Base-by-base conservation (phyloP, 352 stramenopile genomes). In the Phytophthora boehmeriae region DNA sequence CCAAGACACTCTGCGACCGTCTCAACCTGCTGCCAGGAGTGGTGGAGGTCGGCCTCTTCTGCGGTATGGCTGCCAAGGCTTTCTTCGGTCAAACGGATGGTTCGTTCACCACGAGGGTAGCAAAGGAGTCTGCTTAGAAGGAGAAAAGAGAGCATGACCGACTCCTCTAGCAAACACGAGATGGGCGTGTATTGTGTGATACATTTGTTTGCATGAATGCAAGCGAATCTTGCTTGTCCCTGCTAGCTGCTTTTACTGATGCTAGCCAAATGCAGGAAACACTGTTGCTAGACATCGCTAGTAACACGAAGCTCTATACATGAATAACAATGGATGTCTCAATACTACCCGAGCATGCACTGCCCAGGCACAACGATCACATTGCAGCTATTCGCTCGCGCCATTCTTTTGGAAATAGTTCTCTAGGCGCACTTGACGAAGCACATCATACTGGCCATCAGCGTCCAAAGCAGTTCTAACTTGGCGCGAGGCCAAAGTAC, bases 11-110 rank as follows among this genome's bases (percentile, higher is more conserved):
- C 14, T 80, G 83, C 45, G 65, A 90, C 61, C 63, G 64, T 30
- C 62, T 97, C 34, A 93, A 92, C 65, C 59, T 93, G 53, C 80
- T 96, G 14, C 89, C 89, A 25, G 89, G 89, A 28, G 86, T 97
- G 41, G 88, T 96, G 41, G 89, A 95, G 59, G 90, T 96, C 52
- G 89, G 89, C 16, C 65, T 97, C 19, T 97, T 97, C 71, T 90
- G 80, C 48, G 75, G 79, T n/a, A 96, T 97, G 86, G 89, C 83
- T 34, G 71, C 80, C 49, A 96, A 96, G 70, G 89, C 83, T 38
- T 96, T 85, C 64, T 97, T 97, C 51, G 89, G 88, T 44, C 79
- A 96, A 60, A 76, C 80, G 35, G 86, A 97, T 47, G 89, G 89
- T 48, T 88, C 85, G 16, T 75, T 96, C 60, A 95, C 83, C 28